These are phyloP conservation scores for Globisporangium recalcitrans DNA, from an alignment of 352 stramenopile species.

Conservation along the genomic window DNA sequence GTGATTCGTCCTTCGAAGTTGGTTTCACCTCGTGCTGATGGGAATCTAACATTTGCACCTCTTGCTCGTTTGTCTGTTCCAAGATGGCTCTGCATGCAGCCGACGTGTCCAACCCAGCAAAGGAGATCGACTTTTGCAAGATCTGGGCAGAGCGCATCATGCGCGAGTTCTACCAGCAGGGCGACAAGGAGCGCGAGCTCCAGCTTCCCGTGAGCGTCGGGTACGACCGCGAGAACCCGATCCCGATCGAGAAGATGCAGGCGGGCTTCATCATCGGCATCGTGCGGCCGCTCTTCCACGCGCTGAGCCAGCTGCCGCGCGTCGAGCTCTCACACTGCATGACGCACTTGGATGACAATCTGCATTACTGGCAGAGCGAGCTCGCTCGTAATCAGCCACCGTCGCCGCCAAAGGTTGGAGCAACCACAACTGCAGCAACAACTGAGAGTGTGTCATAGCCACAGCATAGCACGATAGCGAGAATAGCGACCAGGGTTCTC, in stretches of 20 bases:
- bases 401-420: conserved; percentile 14
- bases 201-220: conserved; percentile 85
- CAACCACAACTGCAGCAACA: conserved; percentile 8
- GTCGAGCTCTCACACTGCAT: conserved; percentile 56
- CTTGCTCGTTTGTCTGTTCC: conserved; percentile 1
- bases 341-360: conserved; percentile 58
- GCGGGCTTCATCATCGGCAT: conserved; percentile 93
- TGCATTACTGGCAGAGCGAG: conserved; percentile 63
- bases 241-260: conserved; percentile 87
- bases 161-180: conserved; percentile 93
- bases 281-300: conserved; percentile 71
- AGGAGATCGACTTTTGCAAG: conserved; percentile 66
- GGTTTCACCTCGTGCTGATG: not conserved
- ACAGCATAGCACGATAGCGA: not conserved
- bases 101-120: conserved; percentile 93
- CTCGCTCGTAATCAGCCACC: conserved; percentile 38
- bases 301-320: conserved; percentile 47
- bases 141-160: conserved; percentile 89
- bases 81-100: conserved; percentile 84
- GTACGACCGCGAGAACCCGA: conserved; percentile 85
- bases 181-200: conserved; percentile 90
- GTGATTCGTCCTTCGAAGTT: no score
- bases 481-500: not conserved
- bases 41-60: not conserved
- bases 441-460: conserved; percentile 1